phyloP scores from a whole-genome alignment of 1,284 basidiomycete genomes.

The Irpex sp. region DNA sequence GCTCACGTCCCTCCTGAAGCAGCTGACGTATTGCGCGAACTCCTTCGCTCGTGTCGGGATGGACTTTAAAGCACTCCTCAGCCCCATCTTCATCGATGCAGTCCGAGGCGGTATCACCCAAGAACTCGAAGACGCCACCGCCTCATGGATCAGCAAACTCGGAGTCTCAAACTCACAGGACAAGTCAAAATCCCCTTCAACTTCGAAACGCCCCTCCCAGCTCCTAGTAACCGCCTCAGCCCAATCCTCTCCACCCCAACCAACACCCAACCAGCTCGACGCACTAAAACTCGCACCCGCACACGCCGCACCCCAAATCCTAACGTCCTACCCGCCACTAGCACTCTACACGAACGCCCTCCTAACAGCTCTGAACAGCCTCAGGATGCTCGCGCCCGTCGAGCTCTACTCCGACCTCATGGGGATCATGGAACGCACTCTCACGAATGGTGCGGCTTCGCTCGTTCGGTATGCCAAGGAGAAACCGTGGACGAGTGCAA shows the following conservation, averaged over 20 bases:
- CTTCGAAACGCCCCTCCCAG: conserved; percentile 15
- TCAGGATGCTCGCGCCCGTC: conserved; percentile 76
- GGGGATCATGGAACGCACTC: conserved; percentile 42
- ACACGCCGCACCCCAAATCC: conserved; percentile 61
- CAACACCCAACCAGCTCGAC: conserved; percentile 18
- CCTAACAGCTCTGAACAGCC: conserved; percentile 70
- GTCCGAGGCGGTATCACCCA: conserved; percentile 40
- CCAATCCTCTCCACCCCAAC: conserved; percentile 21
- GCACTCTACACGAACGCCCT: conserved; percentile 74
- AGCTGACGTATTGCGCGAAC: conserved; percentile 88
- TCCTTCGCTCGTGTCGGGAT: conserved; percentile 90
- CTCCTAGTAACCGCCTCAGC: conserved; percentile 16
- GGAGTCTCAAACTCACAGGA: not conserved
- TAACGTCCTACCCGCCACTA: conserved; percentile 74
- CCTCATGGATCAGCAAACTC: conserved; percentile 16
- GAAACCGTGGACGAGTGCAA: conserved; percentile 12
- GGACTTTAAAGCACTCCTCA: conserved; percentile 70
- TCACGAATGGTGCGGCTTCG: conserved; percentile 40
- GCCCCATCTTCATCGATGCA: conserved; percentile 56
- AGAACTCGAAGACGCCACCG: conserved; percentile 32
- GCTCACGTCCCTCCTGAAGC: conserved; percentile 81
- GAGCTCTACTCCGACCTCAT: conserved; percentile 44
- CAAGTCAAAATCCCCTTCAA: conserved; percentile 4
- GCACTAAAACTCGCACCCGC: conserved; percentile 21
- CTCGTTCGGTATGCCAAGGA: conserved; percentile 21